A percentile compares a stretch with the other conserved stretches of the same genome.
Conservation (phyloP, 257 asterid genomes). For the Fraxinus pennsylvanica region DNA sequence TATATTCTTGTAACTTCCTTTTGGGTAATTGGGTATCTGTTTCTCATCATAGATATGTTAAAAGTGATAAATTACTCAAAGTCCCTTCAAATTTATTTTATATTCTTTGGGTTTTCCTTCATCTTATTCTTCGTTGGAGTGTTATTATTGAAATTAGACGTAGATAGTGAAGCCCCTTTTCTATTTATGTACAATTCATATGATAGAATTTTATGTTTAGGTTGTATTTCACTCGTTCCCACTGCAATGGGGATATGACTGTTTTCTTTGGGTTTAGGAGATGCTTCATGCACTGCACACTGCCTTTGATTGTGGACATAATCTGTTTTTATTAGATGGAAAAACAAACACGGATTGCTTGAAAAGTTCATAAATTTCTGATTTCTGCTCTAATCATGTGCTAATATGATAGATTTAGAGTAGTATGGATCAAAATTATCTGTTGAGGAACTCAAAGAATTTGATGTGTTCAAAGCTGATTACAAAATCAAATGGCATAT, state of each 20-base stretch:
- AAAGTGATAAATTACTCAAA: neutral
- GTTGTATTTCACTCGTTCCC: neutral
- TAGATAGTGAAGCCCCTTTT: neutral
- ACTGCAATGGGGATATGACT: neutral
- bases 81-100: neutral
- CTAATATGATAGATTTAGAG: constrained; percentile 48
- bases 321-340: neutral
- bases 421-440: constrained; percentile 46
- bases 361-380: neutral
- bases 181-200: neutral
- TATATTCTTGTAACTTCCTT: neutral
- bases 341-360: neutral
- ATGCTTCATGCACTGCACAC: neutral
- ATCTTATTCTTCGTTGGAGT: neutral
- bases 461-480: constrained; percentile 49
- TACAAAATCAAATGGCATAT: constrained; percentile 92
- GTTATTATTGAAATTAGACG: neutral
- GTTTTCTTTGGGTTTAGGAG: neutral
- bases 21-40: neutral
- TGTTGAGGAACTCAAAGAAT: too few species aligned
- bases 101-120: neutral
- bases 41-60: neutral
- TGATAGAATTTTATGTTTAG: neutral
- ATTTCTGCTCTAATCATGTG: neutral
- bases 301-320: neutral